These are phyloP conservation scores for Citrus inodora DNA, from an alignment of 345 rosid genomes.

Conservation along the genomic window DNA sequence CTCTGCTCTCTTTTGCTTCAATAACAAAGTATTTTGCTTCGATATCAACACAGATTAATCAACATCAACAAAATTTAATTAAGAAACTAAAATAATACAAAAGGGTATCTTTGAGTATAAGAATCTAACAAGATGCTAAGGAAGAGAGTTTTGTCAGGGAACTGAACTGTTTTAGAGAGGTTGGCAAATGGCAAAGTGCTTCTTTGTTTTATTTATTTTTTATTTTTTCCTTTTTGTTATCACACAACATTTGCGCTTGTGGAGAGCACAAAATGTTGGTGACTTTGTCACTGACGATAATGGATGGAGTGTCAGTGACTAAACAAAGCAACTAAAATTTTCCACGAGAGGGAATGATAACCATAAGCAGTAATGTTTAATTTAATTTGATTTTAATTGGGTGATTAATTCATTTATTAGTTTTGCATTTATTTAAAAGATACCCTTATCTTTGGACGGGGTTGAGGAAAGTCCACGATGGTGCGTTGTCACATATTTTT, in stretches of 20 bases:
- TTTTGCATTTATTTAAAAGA: too few species aligned
- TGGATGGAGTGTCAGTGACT: neutral
- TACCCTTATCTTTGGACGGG: neutral
- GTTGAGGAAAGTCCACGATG: neutral
- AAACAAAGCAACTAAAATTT: neutral
- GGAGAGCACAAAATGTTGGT: neutral
- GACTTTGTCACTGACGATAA: neutral
- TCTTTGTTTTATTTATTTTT: neutral
- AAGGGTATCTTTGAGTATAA: conserved; percentile 1
- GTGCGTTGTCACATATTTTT: neutral
- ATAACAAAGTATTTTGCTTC: neutral
- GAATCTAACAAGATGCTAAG: conserved; percentile 9
- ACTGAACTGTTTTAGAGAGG: neutral
- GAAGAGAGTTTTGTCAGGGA: conserved; percentile 13
- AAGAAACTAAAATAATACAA: neutral
- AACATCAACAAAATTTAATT: neutral
- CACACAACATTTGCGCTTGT: neutral
- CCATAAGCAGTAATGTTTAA: too few species aligned
- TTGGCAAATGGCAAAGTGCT: neutral
- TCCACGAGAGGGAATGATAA: neutral
- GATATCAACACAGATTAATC: neutral
- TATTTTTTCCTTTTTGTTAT: neutral
- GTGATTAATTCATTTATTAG: too few species aligned
- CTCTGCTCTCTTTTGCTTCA: neutral
- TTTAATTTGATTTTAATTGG: too few species aligned